Conservation (phyloP, 257 asterid species). For the Cinchona pubescens region DNA sequence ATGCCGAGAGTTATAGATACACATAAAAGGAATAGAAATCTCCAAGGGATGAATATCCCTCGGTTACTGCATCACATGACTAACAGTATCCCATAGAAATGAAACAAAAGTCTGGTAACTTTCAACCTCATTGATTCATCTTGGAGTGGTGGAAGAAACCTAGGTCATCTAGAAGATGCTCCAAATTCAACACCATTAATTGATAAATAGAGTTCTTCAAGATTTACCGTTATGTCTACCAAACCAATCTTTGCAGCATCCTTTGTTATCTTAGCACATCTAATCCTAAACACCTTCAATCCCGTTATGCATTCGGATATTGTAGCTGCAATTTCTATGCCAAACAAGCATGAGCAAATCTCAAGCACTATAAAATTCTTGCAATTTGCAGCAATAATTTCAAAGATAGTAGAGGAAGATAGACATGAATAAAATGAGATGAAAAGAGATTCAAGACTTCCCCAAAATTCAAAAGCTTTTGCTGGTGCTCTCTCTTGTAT, state of each 20-base stretch:
- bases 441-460: too few relatives aligned
- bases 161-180: neutral
- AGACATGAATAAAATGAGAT: neutral
- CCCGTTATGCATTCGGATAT: neutral
- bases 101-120: neutral
- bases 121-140: neutral
- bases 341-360: neutral
- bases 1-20: neutral
- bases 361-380: neutral
- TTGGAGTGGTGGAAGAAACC: neutral
- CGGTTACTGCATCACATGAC: neutral
- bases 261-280: neutral
- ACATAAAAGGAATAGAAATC: neutral
- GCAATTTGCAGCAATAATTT: neutral
- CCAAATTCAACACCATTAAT: too few relatives aligned
- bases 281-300: neutral
- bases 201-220: neutral
- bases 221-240: neutral
- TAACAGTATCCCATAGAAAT: neutral
- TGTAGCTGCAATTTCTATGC: neutral
- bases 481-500: neutral
- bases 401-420: too few relatives aligned
- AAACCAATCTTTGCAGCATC: neutral
- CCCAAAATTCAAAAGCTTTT: neutral
- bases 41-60: neutral